Evolutionary conservation across 73 alveolate genomes (phyloP).

Genomic region (Uronychia binucleata): DNA sequence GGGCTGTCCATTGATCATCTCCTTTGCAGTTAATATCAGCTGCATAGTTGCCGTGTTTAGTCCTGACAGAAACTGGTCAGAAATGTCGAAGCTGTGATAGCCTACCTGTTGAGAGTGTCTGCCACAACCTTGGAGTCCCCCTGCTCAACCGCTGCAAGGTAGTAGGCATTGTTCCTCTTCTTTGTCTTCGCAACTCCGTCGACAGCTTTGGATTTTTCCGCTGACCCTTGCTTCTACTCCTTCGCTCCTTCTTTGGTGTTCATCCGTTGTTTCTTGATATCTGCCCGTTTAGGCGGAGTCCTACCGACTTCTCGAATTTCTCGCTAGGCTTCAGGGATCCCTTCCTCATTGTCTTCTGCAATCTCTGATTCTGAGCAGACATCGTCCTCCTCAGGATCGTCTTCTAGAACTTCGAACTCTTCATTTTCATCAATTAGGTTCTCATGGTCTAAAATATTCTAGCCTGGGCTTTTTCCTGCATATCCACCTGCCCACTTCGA

Average conservation of each 20-base stretch:
- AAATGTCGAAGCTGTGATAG: too few relatives aligned
- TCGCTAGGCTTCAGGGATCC: neutral
- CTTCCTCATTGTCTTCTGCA: neutral
- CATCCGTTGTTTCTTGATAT: neutral
- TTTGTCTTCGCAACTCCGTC: slow-evolving; percentile 9
- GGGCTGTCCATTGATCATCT: slow-evolving; percentile 80
- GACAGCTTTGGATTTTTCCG: neutral
- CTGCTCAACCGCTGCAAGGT: slow-evolving; percentile 30
- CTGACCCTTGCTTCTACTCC: neutral
- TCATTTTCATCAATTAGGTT: neutral
- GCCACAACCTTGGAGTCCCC: slow-evolving; percentile 25
- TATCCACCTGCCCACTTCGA: neutral
- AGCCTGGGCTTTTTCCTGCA: neutral
- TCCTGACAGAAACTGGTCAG: neutral
- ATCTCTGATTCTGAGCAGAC: neutral
- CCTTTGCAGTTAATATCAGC: slow-evolving; percentile 66
- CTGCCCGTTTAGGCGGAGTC: neutral
- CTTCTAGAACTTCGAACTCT: neutral
- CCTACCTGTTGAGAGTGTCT: slow-evolving; percentile 19
- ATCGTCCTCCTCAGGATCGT: neutral
- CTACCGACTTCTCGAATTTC: neutral
- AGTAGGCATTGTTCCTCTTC: slow-evolving; percentile 23
- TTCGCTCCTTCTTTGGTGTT: neutral
- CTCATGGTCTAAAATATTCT: neutral
- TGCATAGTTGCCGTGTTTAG: neutral